Conservation (phyloP, 225 moss, liverwort and hornwort genomes). For the Takakia lepidozioides region DNA sequence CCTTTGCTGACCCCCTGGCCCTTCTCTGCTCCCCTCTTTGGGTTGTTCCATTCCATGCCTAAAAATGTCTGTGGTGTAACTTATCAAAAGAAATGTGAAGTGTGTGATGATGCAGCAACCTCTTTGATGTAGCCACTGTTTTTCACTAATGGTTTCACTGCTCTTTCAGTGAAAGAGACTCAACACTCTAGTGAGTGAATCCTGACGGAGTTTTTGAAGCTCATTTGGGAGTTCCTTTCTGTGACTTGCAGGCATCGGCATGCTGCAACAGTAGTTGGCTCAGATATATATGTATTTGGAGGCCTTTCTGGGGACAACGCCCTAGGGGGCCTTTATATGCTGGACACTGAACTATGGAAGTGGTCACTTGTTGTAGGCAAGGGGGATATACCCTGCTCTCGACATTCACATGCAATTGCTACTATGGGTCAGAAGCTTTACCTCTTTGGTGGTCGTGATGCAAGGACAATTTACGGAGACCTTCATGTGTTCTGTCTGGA, state of each 20-base stretch:
- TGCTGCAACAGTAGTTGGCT: slow-evolving; percentile 53
- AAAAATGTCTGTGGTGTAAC: no score
- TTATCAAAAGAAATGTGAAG: no score
- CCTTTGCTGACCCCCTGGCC: not conserved
- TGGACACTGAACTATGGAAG: slow-evolving; percentile 55
- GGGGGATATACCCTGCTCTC: slow-evolving; percentile 48
- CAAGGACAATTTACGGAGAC: slow-evolving; percentile 47
- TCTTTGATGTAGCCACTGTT: not conserved
- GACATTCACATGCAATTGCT: slow-evolving; percentile 68
- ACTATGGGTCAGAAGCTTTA: slow-evolving; percentile 54
- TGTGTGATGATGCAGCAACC: not conserved
- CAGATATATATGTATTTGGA: slow-evolving; percentile 61
- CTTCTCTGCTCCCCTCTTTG: not conserved
- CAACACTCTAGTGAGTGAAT: no score
- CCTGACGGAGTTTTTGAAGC: no score
- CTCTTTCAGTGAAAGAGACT: no score
- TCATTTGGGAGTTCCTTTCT: not conserved
- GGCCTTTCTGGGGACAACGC: slow-evolving; percentile 44
- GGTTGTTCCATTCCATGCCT: no score
- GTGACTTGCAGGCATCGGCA: slow-evolving; percentile 62
- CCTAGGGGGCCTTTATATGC: slow-evolving; percentile 47
- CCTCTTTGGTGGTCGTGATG: slow-evolving; percentile 76
- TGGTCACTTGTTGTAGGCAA: slow-evolving; percentile 45
- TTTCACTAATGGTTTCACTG: no score
- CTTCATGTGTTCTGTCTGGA: slow-evolving; percentile 54